These are phyloP conservation scores for Candida alai DNA, from an alignment of 805 yeast genomes.

Conservation along the genomic window DNA sequence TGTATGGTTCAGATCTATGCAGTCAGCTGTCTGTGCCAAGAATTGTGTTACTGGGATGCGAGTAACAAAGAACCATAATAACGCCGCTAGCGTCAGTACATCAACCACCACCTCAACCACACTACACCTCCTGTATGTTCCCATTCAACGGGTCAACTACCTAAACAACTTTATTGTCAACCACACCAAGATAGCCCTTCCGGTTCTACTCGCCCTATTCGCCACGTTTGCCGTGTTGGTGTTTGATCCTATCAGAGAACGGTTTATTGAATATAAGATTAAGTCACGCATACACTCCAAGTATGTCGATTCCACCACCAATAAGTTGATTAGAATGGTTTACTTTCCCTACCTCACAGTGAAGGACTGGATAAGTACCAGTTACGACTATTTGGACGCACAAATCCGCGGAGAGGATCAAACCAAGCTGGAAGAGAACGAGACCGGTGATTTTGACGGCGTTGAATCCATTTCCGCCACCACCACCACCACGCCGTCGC, in stretches of 20 bases:
- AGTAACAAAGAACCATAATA: no score
- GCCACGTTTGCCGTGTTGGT: constrained; percentile 81
- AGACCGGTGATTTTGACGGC: constrained; percentile 12
- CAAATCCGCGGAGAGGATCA: constrained; percentile 9
- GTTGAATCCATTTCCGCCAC: no score
- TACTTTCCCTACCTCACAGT: constrained; percentile 25
- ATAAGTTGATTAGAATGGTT: constrained; percentile 23
- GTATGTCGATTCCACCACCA: constrained; percentile 44
- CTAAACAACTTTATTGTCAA: constrained; percentile 56
- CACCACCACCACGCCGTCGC: no score
- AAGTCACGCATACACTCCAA: constrained; percentile 54
- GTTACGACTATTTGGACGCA: constrained; percentile 36
- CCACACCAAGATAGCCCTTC: constrained; percentile 82
- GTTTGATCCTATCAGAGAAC: constrained; percentile 90
- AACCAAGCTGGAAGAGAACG: constrained; percentile 1
- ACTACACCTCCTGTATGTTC: constrained; percentile 71
- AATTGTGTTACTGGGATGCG: constrained; percentile 87
- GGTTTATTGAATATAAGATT: constrained; percentile 70
- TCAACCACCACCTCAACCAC: constrained; percentile 47
- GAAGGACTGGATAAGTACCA: constrained; percentile 22
- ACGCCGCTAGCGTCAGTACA: no score
- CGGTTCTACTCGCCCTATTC: constrained; percentile 69
- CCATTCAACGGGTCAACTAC: constrained; percentile 48
- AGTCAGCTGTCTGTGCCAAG: constrained; percentile 80
- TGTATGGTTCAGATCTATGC: constrained; percentile 51